Conservation (phyloP, 768 basidiomycete genomes). For the Rhodotorula diobovata region DNA sequence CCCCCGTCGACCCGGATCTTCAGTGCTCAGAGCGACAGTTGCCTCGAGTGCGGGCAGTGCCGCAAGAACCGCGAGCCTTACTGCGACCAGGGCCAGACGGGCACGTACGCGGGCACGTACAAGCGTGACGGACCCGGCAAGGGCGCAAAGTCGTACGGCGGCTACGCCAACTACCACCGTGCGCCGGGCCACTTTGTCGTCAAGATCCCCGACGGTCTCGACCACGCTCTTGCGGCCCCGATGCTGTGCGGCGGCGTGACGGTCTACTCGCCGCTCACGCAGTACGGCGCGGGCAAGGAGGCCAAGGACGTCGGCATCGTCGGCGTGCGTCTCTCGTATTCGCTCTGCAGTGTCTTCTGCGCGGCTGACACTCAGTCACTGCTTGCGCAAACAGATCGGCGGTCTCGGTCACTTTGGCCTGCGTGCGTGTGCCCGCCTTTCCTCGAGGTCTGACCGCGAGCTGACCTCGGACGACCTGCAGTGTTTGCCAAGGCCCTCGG, state of each 20-base stretch:
- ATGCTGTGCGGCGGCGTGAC: conserved; percentile 50
- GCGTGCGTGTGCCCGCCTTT: conserved; percentile 49
- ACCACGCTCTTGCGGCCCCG: conserved; percentile 58
- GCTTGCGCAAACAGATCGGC: too few species aligned
- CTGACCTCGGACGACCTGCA: not conserved
- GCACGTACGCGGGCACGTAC: conserved; percentile 36
- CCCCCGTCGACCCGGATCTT: not conserved
- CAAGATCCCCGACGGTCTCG: conserved; percentile 55
- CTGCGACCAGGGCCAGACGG: conserved; percentile 49
- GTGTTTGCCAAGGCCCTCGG: conserved; percentile 57
- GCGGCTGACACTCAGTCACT: too few species aligned
- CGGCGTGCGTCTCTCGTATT: too few species aligned
- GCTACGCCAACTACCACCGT: conserved; percentile 50
- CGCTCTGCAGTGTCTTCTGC: too few species aligned
- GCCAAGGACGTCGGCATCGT: conserved; percentile 63
- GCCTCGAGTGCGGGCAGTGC: conserved; percentile 44
- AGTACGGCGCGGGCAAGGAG: conserved; percentile 55
- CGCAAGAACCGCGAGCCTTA: conserved; percentile 53
- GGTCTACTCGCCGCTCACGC: conserved; percentile 51
- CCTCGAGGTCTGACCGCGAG: not conserved
- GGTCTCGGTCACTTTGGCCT: conserved; percentile 46
- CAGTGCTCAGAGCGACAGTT: conserved; percentile 53
- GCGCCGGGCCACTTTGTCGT: conserved; percentile 56
- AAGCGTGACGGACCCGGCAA: conserved; percentile 32
- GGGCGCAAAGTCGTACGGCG: conserved; percentile 38